Conservation (phyloP, 768 basidiomycete genomes). For the Flagelloscypha sp. region DNA sequence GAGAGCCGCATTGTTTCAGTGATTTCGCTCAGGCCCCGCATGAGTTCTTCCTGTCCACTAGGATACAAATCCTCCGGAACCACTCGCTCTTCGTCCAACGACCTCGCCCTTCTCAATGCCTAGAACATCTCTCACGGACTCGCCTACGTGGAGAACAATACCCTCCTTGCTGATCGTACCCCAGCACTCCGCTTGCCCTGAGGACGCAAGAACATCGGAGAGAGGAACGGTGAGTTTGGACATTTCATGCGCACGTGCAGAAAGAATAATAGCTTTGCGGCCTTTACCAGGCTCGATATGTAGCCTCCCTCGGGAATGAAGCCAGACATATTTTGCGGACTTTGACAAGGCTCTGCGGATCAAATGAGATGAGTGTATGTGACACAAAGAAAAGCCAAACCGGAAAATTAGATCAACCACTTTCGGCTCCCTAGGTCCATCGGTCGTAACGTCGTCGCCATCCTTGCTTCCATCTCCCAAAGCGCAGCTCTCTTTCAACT, state of each 20-base stretch:
- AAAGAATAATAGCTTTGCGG: constrained; percentile 88
- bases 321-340: constrained; percentile 65
- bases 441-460: no score
- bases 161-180: constrained; percentile 37
- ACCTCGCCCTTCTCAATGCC: constrained; percentile 52
- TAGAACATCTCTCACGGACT: constrained; percentile 51
- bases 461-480: constrained; percentile 13
- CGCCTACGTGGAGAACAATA: constrained; percentile 43
- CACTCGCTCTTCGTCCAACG: constrained; percentile 27
- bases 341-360: constrained; percentile 68
- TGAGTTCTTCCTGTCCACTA: no score
- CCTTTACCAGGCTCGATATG: constrained; percentile 93
- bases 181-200: constrained; percentile 40
- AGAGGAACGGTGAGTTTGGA: constrained; percentile 28
- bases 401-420: constrained; percentile 82
- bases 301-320: constrained; percentile 83
- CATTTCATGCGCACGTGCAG: constrained; percentile 67
- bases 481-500: constrained; percentile 67
- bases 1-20: no score
- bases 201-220: constrained; percentile 2
- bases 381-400: no score
- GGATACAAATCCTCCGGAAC: constrained; percentile 9
- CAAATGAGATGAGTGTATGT: no score
- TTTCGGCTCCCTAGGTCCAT: constrained; percentile 28
- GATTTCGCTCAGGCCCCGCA: no score